Conservation (phyloP, 805 yeast species). For the Naumovozyma dairenensis region DNA sequence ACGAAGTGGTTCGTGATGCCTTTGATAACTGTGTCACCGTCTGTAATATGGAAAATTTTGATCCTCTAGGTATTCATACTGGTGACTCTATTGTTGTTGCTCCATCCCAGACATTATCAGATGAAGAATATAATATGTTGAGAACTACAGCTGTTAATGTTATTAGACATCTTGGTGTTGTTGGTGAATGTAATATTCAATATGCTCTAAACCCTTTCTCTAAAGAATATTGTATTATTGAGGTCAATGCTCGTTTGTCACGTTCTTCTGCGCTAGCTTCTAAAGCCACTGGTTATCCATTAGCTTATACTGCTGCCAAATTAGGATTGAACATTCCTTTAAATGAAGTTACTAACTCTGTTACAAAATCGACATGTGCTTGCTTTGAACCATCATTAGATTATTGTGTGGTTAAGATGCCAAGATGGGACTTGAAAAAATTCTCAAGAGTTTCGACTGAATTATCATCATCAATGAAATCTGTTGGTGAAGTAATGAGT, state of each 20-base stretch:
- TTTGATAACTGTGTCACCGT: slow-evolving; percentile 97
- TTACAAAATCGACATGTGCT: slow-evolving; percentile 88
- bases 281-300: slow-evolving; percentile 96
- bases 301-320: slow-evolving; percentile 97
- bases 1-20: slow-evolving; percentile 97
- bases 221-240: slow-evolving; percentile 92
- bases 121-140: slow-evolving; percentile 95
- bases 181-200: slow-evolving; percentile 98
- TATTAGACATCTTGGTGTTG: slow-evolving; percentile 94
- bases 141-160: slow-evolving; percentile 96
- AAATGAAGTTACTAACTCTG: slow-evolving; percentile 85
- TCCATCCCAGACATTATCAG: slow-evolving; percentile 94
- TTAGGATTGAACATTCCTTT: slow-evolving; percentile 87
- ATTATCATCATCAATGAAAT: slow-evolving; percentile 90
- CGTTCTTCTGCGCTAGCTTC: slow-evolving; percentile 99
- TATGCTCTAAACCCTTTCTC: slow-evolving; percentile 91
- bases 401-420: slow-evolving; percentile 94
- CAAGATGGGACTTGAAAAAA: slow-evolving; percentile 97
- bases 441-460: slow-evolving; percentile 84
- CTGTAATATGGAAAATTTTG: slow-evolving; percentile 98
- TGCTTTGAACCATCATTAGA: slow-evolving; percentile 97
- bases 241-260: slow-evolving; percentile 94
- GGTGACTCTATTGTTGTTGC: slow-evolving; percentile 99
- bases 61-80: slow-evolving; percentile 96
- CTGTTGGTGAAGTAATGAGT: slow-evolving; percentile 98